Percentiles rank a stretch among this genome's conserved stretches.
phyloP scores from a whole-genome alignment of 2,329 filamentous ascomycete species.

The Chrysoporthe deuterocubensis region DNA sequence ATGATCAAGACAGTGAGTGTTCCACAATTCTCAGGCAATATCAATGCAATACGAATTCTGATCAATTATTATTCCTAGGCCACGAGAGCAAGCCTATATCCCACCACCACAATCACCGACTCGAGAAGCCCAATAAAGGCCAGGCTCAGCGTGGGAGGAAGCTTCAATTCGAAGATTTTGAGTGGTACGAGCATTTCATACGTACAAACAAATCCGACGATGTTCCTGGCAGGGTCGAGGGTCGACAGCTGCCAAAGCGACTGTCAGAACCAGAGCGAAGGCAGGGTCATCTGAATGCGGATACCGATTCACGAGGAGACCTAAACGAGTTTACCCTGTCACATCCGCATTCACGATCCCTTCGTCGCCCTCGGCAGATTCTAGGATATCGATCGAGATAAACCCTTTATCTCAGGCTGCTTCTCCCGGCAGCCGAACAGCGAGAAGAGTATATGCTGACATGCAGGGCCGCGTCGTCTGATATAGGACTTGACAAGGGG shows the following conservation, averaged over 20 bases:
- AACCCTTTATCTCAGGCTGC: background rate
- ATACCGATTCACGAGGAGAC: conserved; percentile 9
- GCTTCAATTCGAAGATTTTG: conserved; percentile 93
- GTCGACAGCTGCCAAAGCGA: conserved; percentile 9
- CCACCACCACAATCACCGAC: conserved; percentile 55
- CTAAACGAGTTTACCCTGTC: conserved; percentile 16
- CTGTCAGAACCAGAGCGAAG: conserved; percentile 20
- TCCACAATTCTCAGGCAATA: background rate
- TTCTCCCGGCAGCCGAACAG: background rate
- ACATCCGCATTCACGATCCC: conserved; percentile 15
- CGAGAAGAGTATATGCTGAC: conserved; percentile 17
- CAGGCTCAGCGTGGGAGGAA: conserved; percentile 84
- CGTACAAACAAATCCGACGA: background rate
- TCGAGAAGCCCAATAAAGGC: conserved; percentile 62
- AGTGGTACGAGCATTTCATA: conserved; percentile 70
- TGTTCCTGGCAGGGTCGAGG: conserved; percentile 15
- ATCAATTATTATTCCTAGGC: conserved; percentile 41
- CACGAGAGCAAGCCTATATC: conserved; percentile 52
- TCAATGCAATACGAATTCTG: background rate
- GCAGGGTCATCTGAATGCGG: conserved; percentile 14
- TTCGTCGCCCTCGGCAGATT: conserved; percentile 15
- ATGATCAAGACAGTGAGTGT: conserved; percentile 76
- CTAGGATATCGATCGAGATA: conserved; percentile 24
- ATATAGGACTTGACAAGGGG: conserved; percentile 27
- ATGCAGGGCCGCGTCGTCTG: conserved; percentile 12